Evolutionary conservation across 2,329 filamentous ascomycete species (phyloP).

Genomic region (Arthrobotrys musiformis): DNA sequence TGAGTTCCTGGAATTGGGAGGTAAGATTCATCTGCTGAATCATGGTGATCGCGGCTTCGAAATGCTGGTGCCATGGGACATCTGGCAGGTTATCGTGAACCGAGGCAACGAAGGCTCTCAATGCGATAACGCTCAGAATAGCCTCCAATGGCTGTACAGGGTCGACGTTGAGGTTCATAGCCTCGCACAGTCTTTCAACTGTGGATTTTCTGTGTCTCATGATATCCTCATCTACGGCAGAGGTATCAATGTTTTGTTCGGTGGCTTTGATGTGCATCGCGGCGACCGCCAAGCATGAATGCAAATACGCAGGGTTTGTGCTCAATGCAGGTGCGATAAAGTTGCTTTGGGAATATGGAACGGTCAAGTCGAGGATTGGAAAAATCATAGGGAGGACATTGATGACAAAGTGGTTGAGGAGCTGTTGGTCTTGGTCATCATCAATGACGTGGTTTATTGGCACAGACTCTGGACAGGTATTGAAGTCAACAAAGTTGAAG

Average conservation of each 20-base stretch:
- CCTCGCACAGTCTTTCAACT: slow-evolving; percentile 84
- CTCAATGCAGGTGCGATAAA: slow-evolving; percentile 88
- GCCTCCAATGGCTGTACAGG: slow-evolving; percentile 91
- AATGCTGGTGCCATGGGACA: slow-evolving; percentile 97
- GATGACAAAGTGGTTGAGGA: slow-evolving; percentile 90
- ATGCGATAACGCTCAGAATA: slow-evolving; percentile 93
- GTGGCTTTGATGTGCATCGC: slow-evolving; percentile 91
- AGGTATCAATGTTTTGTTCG: slow-evolving; percentile 70
- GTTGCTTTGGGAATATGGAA: slow-evolving; percentile 83
- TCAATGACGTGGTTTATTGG: slow-evolving; percentile 64
- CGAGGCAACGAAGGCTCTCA: slow-evolving; percentile 86
- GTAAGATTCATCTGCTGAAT: slow-evolving; percentile 86
- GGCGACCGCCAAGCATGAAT: slow-evolving; percentile 93
- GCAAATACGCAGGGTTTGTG: slow-evolving; percentile 90
- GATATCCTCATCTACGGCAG: slow-evolving; percentile 79
- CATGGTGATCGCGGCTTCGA: slow-evolving; percentile 86
- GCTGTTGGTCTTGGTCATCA: slow-evolving; percentile 84
- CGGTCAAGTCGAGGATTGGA: slow-evolving; percentile 89
- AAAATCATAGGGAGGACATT: slow-evolving; percentile 89
- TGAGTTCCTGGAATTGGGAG: slow-evolving; percentile 71
- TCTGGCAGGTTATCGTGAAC: slow-evolving; percentile 86
- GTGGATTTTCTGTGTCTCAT: slow-evolving; percentile 90
- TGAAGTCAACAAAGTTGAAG: slow-evolving; percentile 55
- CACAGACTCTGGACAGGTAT: slow-evolving; percentile 48
- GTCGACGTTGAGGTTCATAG: slow-evolving; percentile 80